phyloP scores from a whole-genome alignment of 768 basidiomycete genomes.

The Obba rivulosa region DNA sequence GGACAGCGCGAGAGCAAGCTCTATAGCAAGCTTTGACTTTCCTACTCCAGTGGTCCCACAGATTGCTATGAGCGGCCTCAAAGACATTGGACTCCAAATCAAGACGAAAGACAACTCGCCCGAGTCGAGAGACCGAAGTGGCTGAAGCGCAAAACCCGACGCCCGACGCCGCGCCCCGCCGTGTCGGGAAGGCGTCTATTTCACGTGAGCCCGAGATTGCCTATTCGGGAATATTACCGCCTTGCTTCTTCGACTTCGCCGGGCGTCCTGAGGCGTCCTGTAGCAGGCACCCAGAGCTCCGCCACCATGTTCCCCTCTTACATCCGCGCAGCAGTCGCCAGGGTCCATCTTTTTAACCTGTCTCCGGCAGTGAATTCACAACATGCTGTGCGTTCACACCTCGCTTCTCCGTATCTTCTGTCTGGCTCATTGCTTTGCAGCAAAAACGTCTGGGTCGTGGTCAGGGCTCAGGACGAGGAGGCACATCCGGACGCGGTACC shows the following conservation, averaged over 20 bases:
- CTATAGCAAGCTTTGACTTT: slow-evolving; percentile 88
- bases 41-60: slow-evolving; percentile 96
- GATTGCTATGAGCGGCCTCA: slow-evolving; percentile 71
- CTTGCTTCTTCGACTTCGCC: slow-evolving; percentile 16
- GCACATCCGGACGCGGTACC: slow-evolving; percentile 89
- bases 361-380: slow-evolving; percentile 65
- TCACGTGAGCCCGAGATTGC: no score
- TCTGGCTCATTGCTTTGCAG: slow-evolving; percentile 32
- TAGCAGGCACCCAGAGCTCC: neutral
- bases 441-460: slow-evolving; percentile 95
- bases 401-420: neutral
- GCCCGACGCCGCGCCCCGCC: neutral
- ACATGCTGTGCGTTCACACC: slow-evolving; percentile 46
- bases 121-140: no score
- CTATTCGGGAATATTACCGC: no score
- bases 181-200: no score
- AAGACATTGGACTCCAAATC: slow-evolving; percentile 28
- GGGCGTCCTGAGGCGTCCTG: slow-evolving; percentile 30
- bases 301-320: slow-evolving; percentile 17
- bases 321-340: slow-evolving; percentile 35
- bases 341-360: slow-evolving; percentile 64
- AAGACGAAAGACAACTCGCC: no score
- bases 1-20: slow-evolving; percentile 60
- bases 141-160: no score
- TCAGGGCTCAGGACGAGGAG: slow-evolving; percentile 85